Conservation (phyloP, 495 filamentous ascomycete genomes). For the Neurospora cerealis region DNA sequence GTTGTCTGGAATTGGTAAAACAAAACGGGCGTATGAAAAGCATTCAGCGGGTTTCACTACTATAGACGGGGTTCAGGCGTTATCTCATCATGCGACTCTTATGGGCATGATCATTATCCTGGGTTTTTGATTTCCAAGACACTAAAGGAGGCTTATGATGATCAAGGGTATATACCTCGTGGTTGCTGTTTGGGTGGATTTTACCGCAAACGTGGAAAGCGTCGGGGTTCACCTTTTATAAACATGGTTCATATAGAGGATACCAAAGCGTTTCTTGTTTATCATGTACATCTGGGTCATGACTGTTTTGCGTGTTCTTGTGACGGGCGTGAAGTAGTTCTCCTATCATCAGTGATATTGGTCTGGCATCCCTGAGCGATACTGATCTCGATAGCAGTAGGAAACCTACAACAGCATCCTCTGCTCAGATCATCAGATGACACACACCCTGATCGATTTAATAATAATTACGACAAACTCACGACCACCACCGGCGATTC, state of each 20-base stretch:
- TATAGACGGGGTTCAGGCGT: neutral
- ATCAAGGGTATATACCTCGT: neutral
- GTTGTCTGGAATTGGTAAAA: neutral
- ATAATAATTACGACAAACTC: too few relatives aligned
- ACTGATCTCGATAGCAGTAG: too few relatives aligned
- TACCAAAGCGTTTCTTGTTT: neutral
- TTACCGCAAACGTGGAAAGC: neutral
- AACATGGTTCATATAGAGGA: neutral
- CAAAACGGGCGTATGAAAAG: neutral
- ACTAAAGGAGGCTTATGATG: neutral
- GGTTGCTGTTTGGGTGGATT: neutral
- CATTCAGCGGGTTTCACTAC: neutral
- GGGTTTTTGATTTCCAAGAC: neutral
- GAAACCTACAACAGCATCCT: too few relatives aligned
- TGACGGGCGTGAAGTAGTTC: too few relatives aligned
- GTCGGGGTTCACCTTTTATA: neutral
- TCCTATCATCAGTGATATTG: too few relatives aligned
- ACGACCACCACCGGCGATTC: too few relatives aligned
- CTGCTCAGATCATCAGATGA: too few relatives aligned
- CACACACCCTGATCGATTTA: too few relatives aligned
- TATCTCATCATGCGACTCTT: neutral
- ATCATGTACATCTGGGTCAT: neutral
- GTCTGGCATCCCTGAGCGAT: too few relatives aligned
- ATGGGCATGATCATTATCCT: neutral
- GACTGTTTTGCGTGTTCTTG: neutral